Evolutionary conservation across 2,329 filamentous ascomycete genomes (phyloP).

Genomic region (Thelonectria blattea): DNA sequence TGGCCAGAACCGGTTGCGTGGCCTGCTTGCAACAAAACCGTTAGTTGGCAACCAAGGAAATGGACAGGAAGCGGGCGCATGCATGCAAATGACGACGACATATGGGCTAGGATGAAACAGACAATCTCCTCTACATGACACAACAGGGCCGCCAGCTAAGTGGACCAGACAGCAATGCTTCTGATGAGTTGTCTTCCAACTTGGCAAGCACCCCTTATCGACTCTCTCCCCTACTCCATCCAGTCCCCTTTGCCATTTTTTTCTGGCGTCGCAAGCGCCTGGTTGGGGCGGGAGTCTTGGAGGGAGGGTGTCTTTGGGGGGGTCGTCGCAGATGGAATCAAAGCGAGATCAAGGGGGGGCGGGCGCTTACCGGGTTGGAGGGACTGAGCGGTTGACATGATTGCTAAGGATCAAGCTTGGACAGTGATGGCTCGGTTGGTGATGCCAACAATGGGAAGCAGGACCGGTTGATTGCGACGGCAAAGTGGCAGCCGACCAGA

Average conservation of each 20-base stretch:
- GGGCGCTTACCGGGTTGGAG: slow-evolving; percentile 39
- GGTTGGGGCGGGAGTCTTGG: slow-evolving; percentile 30
- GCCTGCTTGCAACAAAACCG: slow-evolving; percentile 36
- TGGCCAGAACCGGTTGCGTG: slow-evolving; percentile 33
- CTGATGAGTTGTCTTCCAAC: slow-evolving; percentile 35
- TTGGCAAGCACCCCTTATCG: slow-evolving; percentile 32
- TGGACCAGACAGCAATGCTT: slow-evolving; percentile 34
- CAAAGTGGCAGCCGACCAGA: slow-evolving; percentile 14
- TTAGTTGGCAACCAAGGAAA: slow-evolving; percentile 37
- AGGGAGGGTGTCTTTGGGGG: slow-evolving; percentile 25
- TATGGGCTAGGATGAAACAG: slow-evolving; percentile 40
- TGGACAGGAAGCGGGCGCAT: slow-evolving; percentile 33
- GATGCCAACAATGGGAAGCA: slow-evolving; percentile 25
- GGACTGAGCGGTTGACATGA: slow-evolving; percentile 38
- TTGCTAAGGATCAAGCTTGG: slow-evolving; percentile 35
- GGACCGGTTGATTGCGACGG: slow-evolving; percentile 15
- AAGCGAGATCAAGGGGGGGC: slow-evolving; percentile 39
- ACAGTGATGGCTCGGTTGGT: slow-evolving; percentile 35
- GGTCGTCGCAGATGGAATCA: slow-evolving; percentile 38
- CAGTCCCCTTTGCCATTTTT: slow-evolving; percentile 28
- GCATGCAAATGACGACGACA: slow-evolving; percentile 40
- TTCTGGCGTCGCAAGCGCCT: slow-evolving; percentile 32
- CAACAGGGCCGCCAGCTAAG: slow-evolving; percentile 37
- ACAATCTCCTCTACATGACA: slow-evolving; percentile 43
- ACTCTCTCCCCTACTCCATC: slow-evolving; percentile 26